phyloP scores from a whole-genome alignment of 768 basidiomycete species.

The Leccinum uliginosum region DNA sequence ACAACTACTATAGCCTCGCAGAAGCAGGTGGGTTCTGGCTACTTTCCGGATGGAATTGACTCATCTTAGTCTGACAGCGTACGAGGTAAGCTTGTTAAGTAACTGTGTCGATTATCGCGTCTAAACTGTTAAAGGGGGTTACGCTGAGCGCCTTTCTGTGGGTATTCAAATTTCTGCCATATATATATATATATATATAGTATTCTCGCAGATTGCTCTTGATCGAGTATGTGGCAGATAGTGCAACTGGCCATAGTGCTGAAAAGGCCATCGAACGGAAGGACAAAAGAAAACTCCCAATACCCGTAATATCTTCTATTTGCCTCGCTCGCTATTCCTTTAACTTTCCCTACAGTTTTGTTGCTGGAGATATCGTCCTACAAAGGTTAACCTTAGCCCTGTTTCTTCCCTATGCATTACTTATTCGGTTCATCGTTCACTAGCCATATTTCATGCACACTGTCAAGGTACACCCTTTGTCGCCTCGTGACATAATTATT shows the following conservation, averaged over 20 bases:
- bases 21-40: conserved; percentile 40
- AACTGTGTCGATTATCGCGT: conserved; percentile 7
- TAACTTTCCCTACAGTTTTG: conserved; percentile 51
- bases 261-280: conserved; percentile 71
- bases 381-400: conserved; percentile 46
- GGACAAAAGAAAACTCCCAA: conserved; percentile 67
- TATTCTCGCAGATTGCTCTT: conserved; percentile 57
- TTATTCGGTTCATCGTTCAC: conserved; percentile 5
- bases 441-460: conserved; percentile 89
- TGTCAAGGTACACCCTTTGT: conserved; percentile 53
- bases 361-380: conserved; percentile 77
- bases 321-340: background rate
- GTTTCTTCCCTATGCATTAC: background rate
- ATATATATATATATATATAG: background rate
- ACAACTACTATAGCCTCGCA: conserved; percentile 57
- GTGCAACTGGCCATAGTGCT: conserved; percentile 56
- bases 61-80: conserved; percentile 39
- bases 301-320: conserved; percentile 47
- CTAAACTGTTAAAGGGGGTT: conserved; percentile 50
- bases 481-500: background rate
- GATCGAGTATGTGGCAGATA: conserved; percentile 79
- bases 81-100: conserved; percentile 48
- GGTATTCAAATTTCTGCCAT: conserved; percentile 22
- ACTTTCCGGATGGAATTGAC: conserved; percentile 24
- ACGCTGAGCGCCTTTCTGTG: conserved; percentile 86